phyloP scores from a whole-genome alignment of 371 early-diverging fungal species.

The Capniomyces stellatus region DNA sequence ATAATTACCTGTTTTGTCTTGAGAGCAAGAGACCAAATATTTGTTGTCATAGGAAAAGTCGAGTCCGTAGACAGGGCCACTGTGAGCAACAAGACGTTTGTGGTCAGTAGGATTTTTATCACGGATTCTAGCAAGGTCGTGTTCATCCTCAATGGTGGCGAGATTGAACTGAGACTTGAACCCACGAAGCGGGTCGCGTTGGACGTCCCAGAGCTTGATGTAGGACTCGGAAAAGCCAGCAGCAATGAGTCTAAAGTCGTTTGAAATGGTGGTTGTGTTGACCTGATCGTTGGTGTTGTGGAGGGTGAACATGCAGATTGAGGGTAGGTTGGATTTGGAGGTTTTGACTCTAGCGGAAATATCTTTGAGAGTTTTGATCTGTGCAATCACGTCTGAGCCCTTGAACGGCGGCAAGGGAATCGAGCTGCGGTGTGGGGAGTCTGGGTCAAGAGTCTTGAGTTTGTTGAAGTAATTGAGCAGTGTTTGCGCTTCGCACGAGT shows the following conservation, averaged over 20 bases:
- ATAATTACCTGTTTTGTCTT: conserved; percentile 61
- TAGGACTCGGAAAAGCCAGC: conserved; percentile 82
- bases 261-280: conserved; percentile 39
- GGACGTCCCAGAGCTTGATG: conserved; percentile 72
- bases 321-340: conserved; percentile 64
- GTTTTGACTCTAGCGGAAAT: conserved; percentile 59
- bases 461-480: too few species aligned
- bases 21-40: conserved; percentile 83
- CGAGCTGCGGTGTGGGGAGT: conserved; percentile 11
- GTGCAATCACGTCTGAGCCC: conserved; percentile 47
- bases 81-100: conserved; percentile 79
- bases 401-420: conserved; percentile 44
- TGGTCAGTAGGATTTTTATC: conserved; percentile 20
- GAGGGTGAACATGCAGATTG: conserved; percentile 93
- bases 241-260: conserved; percentile 57
- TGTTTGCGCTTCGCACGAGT: too few species aligned
- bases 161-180: conserved; percentile 35
- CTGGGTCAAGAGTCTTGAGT: background rate
- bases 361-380: conserved; percentile 65
- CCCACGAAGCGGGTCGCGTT: conserved; percentile 41
- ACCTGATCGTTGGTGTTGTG: conserved; percentile 75
- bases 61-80: conserved; percentile 88
- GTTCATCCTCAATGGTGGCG: conserved; percentile 28
- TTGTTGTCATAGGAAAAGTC: conserved; percentile 79
- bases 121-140: conserved; percentile 31